Evolutionary conservation across 2,329 filamentous ascomycete genomes (phyloP).

Genomic region (Nigrospora sphaerica): DNA sequence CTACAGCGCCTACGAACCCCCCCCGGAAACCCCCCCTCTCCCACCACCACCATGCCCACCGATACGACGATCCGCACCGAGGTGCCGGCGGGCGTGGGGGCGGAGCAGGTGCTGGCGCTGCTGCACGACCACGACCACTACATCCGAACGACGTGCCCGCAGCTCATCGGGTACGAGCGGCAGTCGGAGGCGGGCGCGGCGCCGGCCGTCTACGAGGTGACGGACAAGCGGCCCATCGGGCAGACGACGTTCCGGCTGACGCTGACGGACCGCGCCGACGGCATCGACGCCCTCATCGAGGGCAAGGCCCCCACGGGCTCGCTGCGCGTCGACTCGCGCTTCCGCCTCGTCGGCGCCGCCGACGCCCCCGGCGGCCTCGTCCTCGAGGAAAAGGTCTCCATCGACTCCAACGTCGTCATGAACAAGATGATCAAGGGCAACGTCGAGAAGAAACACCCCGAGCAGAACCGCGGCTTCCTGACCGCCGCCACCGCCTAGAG

Average conservation of each 20-base stretch:
- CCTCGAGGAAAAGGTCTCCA: slow-evolving; percentile 16
- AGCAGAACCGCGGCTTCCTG: slow-evolving; percentile 12
- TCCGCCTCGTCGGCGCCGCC: slow-evolving; percentile 6
- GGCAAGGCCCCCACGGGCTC: slow-evolving; percentile 16
- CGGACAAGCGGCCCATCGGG: slow-evolving; percentile 32
- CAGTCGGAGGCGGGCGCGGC: not conserved
- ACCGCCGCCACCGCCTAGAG: not conserved
- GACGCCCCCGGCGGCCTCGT: slow-evolving; percentile 1
- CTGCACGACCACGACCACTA: slow-evolving; percentile 41
- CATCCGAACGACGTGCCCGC: slow-evolving; percentile 17
- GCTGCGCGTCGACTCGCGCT: slow-evolving; percentile 9
- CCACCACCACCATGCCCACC: slow-evolving; percentile 10
- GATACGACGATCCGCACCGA: slow-evolving; percentile 33
- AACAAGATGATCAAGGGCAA: slow-evolving; percentile 19
- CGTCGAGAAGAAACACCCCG: slow-evolving; percentile 19
- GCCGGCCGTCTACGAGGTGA: slow-evolving; percentile 17
- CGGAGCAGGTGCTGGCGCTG: slow-evolving; percentile 12
- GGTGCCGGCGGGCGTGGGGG: slow-evolving; percentile 14
- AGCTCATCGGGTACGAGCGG: slow-evolving; percentile 13
- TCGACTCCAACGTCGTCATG: slow-evolving; percentile 19
- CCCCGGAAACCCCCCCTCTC: no score
- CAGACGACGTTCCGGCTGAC: slow-evolving; percentile 17
- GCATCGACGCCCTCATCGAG: slow-evolving; percentile 17
- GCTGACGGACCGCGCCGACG: slow-evolving; percentile 15
- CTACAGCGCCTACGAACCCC: no score